Conservation (phyloP, 805 yeast species). For the Saccharomycopsis schoenii region DNA sequence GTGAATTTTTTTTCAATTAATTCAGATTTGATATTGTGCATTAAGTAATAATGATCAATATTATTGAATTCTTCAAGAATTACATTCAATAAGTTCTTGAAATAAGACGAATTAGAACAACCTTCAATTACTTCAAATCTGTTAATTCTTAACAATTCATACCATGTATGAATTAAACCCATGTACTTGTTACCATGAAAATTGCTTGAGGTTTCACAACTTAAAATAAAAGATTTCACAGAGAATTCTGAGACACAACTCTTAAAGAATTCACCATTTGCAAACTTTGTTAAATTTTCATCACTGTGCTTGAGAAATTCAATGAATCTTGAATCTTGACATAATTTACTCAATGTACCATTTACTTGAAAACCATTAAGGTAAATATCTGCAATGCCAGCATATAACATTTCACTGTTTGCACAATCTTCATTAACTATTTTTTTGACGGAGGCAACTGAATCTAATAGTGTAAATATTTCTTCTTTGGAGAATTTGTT, state of each 20-base stretch:
- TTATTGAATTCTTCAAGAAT: slow-evolving; percentile 12
- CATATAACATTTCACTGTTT: background rate
- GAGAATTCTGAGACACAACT: slow-evolving; percentile 8
- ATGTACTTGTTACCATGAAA: slow-evolving; percentile 9
- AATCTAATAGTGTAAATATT: background rate
- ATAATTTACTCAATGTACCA: background rate
- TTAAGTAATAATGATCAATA: slow-evolving; percentile 16
- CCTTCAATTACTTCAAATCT: background rate
- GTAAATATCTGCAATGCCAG: background rate
- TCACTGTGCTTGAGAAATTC: background rate
- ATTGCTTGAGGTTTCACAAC: slow-evolving; percentile 6
- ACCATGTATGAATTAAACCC: slow-evolving; percentile 12
- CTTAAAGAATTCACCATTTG: slow-evolving; percentile 5
- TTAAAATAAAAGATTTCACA: slow-evolving; percentile 7
- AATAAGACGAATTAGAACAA: background rate
- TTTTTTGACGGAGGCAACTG: background rate
- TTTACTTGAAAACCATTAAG: background rate
- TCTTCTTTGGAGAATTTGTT: background rate
- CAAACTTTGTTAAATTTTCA: background rate
- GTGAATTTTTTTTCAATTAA: background rate
- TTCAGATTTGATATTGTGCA: slow-evolving; percentile 13
- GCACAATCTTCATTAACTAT: background rate
- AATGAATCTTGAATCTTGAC: background rate
- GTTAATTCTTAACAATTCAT: slow-evolving; percentile 7
- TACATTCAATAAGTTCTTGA: background rate